A percentile compares a stretch with the other conserved stretches of the same genome.
Conservation (phyloP, 2,329 filamentous ascomycete species). For the Hypocrella siamensis region DNA sequence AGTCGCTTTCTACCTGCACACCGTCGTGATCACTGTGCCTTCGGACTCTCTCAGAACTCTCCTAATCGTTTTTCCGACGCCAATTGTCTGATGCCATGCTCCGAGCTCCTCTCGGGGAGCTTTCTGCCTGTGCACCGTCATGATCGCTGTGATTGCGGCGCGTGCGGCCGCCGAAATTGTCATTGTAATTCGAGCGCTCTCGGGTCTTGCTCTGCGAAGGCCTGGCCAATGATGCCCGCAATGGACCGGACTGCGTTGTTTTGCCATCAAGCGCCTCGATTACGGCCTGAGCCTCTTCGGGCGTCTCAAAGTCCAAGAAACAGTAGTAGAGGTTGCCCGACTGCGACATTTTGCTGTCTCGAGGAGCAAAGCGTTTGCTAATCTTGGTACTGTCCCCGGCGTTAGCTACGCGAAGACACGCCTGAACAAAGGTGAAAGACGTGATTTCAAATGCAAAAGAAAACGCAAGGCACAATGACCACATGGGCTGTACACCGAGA, state of each 20-base stretch:
- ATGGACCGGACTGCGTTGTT: constrained; percentile 8
- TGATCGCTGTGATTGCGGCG: constrained; percentile 1
- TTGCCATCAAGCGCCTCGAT: constrained; percentile 16
- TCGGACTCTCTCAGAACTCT: too few species aligned
- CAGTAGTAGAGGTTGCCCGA: constrained; percentile 45
- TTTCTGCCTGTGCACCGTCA: constrained; percentile 1
- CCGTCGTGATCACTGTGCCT: neutral
- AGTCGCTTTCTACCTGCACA: neutral
- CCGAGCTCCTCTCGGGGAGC: constrained; percentile 1
- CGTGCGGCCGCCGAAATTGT: neutral
- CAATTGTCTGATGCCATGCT: constrained; percentile 4
- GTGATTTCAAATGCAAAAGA: too few species aligned
- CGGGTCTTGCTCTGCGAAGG: constrained; percentile 2
- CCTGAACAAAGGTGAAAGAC: too few species aligned
- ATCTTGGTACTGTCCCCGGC: too few species aligned
- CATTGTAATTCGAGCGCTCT: neutral
- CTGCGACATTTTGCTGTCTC: constrained; percentile 33
- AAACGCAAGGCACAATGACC: too few species aligned
- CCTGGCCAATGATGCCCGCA: constrained; percentile 7
- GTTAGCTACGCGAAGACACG: too few species aligned
- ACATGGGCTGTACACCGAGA: too few species aligned
- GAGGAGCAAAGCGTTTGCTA: constrained; percentile 41
- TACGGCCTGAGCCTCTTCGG: constrained; percentile 36
- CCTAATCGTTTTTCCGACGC: constrained; percentile 2
- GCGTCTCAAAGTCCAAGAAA: constrained; percentile 46